Evolutionary conservation across 2,329 filamentous ascomycete genomes (phyloP), one percentile per base, ranked within the genome.

Genomic region (Verticillium albo-atrum): DNA sequence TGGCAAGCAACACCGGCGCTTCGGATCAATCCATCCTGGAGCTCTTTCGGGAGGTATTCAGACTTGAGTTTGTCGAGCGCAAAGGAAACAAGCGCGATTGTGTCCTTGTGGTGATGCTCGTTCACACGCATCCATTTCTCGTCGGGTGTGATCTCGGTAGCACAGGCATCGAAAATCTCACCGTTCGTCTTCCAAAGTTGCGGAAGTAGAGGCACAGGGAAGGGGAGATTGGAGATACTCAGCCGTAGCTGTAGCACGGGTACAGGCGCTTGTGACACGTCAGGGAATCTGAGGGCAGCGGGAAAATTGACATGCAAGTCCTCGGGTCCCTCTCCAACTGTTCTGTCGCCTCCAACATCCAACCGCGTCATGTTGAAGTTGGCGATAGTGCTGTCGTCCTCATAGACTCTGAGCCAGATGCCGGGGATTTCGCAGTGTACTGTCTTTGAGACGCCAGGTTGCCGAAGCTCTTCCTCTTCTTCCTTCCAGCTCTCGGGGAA

Each of bases 41-140:
- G 14, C 12, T 53, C 51, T n/a, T 20, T 9, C 1, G 51, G 51
- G 5, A 53, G n/a, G 26, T 28, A n/a, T 12, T 28, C 3, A 53
- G 51, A 5, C n/a, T 30, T n/a, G 25, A 53, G 14, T 20, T 15
- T 25, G 14, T 15, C 7, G 28, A 61, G 10, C 17, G 62, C 60
- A n/a, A 54, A 59, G 7, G 57, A 50, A 4, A 61, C 30, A 17
- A 59, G 20, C 17, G 42, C 47, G 6, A 64, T 27, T 12, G 58
- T 57, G 26, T 63, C 59, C 26, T 60, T 60, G 27, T 37, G 28
- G 17, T 61, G 37, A 4, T 61, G 54, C 6, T 51, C 23, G 2
- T 55, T 25, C 5, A 62, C 56, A 10, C 56, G 32, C 20, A 58
- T 17, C 56, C 56, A 58, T 17, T 20, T 37, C n/a, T 54, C 28